Evolutionary conservation across 2,329 filamentous ascomycete genomes (phyloP).

Genomic region (Fusarium keratoplasticum): DNA sequence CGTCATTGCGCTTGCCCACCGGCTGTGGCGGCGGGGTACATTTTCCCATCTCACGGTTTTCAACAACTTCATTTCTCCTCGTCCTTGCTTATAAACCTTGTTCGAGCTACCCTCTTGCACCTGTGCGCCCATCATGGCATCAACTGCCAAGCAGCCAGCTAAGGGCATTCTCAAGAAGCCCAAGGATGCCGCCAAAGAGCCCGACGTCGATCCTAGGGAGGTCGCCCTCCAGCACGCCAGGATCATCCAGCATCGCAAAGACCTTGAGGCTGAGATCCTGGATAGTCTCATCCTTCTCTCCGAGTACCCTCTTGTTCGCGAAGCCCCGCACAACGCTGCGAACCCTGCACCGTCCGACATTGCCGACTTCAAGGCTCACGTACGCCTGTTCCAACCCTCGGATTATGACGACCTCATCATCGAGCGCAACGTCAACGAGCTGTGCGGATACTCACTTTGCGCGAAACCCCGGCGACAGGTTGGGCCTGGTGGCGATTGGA

Average conservation of each 20-base stretch:
- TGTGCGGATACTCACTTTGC: constrained; percentile 89
- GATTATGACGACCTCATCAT: constrained; percentile 92
- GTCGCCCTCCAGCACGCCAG: constrained; percentile 85
- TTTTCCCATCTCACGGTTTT: background rate
- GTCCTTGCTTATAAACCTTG: background rate
- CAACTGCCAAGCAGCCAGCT: constrained; percentile 48
- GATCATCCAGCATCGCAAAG: constrained; percentile 84
- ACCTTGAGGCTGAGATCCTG: constrained; percentile 79
- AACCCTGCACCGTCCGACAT: constrained; percentile 69
- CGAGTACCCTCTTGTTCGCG: constrained; percentile 61
- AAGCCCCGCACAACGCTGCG: constrained; percentile 54
- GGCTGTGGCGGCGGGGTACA: constrained; percentile 21
- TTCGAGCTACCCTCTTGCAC: constrained; percentile 1
- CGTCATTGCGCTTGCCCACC: constrained; percentile 4
- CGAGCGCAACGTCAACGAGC: constrained; percentile 85
- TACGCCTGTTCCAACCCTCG: constrained; percentile 82
- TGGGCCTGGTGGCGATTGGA: constrained; percentile 72
- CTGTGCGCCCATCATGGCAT: constrained; percentile 38
- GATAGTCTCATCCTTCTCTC: constrained; percentile 78
- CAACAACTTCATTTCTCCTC: background rate
- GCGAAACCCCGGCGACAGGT: constrained; percentile 69
- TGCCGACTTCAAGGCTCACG: constrained; percentile 70
- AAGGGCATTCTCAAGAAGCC: constrained; percentile 73
- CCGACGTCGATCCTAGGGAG: constrained; percentile 59
- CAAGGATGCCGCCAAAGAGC: constrained; percentile 38